Conservation (phyloP, 208 protist species). For the Trypanosoma melophagium region DNA sequence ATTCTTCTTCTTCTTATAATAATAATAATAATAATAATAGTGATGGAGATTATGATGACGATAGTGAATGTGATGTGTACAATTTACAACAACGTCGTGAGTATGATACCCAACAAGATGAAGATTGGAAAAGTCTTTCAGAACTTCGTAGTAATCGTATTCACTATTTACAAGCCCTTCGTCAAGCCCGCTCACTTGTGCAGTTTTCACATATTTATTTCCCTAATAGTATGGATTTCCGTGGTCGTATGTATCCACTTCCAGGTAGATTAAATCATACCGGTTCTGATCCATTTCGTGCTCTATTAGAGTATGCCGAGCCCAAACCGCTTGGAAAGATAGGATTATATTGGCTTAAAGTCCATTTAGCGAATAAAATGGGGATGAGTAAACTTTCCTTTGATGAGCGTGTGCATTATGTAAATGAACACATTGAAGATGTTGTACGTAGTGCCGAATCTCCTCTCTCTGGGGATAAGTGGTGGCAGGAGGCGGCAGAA, state of each 20-base stretch:
- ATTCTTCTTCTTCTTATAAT: too few species aligned
- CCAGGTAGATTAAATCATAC: slow-evolving; percentile 97
- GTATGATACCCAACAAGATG: slow-evolving; percentile 65
- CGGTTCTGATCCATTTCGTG: slow-evolving; percentile 92
- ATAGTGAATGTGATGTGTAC: slow-evolving; percentile 43
- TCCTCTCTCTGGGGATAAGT: slow-evolving; percentile 78
- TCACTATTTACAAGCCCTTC: slow-evolving; percentile 87
- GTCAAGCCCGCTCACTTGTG: slow-evolving; percentile 86
- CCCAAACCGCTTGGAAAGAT: slow-evolving; percentile 90
- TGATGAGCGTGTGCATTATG: slow-evolving; percentile 93
- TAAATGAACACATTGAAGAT: slow-evolving; percentile 92
- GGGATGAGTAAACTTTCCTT: slow-evolving; percentile 96
- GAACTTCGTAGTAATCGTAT: slow-evolving; percentile 87
- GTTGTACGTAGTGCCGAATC: slow-evolving; percentile 84
- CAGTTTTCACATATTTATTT: slow-evolving; percentile 96
- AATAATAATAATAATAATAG: slow-evolving; percentile 8
- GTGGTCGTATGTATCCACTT: slow-evolving; percentile 98
- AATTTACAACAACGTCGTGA: slow-evolving; percentile 64
- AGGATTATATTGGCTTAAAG: slow-evolving; percentile 97
- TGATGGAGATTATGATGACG: slow-evolving; percentile 30
- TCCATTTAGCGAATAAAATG: slow-evolving; percentile 98
- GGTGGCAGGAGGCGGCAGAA: slow-evolving; percentile 95
- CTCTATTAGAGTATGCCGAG: slow-evolving; percentile 94
- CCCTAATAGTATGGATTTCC: slow-evolving; percentile 98
- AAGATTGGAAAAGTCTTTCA: slow-evolving; percentile 81